These are phyloP conservation scores for Mycena pura DNA, from an alignment of 768 basidiomycete genomes.

Conservation along the genomic window DNA sequence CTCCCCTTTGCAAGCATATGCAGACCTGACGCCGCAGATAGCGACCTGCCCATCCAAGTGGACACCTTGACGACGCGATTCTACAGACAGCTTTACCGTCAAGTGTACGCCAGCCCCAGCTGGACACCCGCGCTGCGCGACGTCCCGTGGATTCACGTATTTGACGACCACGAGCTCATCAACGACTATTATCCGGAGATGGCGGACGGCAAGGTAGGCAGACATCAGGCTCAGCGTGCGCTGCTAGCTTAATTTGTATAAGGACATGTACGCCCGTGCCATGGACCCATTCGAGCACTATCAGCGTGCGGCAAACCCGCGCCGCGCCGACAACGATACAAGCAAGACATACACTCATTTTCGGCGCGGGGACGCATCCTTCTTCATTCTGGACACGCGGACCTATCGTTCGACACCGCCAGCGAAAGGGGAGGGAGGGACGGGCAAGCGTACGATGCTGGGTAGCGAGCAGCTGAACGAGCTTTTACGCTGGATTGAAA, in stretches of 20 bases:
- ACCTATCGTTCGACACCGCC: neutral
- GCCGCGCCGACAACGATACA: neutral
- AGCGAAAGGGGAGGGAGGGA: neutral
- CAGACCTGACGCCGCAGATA: neutral
- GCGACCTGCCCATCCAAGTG: conserved; percentile 5
- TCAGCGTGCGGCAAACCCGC: conserved; percentile 6
- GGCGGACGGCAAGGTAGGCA: neutral
- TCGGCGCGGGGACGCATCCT: conserved; percentile 4
- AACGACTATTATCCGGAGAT: conserved; percentile 8
- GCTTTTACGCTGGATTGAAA: neutral
- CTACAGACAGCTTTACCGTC: conserved; percentile 5
- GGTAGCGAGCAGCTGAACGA: conserved; percentile 1
- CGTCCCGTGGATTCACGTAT: conserved; percentile 12
- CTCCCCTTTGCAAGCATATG: neutral
- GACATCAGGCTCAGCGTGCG: too few relatives aligned
- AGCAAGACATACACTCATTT: conserved; percentile 7
- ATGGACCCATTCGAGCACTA: conserved; percentile 7
- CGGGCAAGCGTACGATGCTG: conserved; percentile 1
- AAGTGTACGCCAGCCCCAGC: conserved; percentile 9
- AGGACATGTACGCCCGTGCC: neutral
- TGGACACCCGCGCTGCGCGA: conserved; percentile 12
- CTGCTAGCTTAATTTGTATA: too few relatives aligned
- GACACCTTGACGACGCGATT: neutral
- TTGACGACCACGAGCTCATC: conserved; percentile 11
- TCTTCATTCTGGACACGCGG: conserved; percentile 11